phyloP scores from a whole-genome alignment of 2,329 filamentous ascomycete species.

The Ophiocordyceps robertsii region DNA sequence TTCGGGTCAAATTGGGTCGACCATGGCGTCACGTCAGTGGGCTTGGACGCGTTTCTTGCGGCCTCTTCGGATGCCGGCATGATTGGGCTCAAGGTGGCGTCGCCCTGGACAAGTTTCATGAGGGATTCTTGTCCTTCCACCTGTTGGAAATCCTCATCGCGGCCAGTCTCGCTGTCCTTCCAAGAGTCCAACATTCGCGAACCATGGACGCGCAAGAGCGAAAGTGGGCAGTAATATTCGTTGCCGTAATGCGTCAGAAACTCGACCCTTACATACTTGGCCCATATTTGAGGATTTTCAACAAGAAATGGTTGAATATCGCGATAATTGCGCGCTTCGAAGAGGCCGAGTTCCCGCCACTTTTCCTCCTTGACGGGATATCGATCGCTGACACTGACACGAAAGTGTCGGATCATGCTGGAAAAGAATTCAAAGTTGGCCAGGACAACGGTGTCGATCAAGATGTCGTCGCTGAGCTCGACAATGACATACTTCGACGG shows the following conservation, averaged over 20 bases:
- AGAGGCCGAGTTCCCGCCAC: conserved; percentile 80
- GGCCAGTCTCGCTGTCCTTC: conserved; percentile 62
- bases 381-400: conserved; percentile 83
- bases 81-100: background rate
- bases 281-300: conserved; percentile 92
- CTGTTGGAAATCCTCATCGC: conserved; percentile 44
- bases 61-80: background rate
- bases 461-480: conserved; percentile 73
- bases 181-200: conserved; percentile 93
- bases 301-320: conserved; percentile 91
- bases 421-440: conserved; percentile 99
- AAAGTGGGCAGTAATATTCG: conserved; percentile 92
- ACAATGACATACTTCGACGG: conserved; percentile 89
- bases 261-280: conserved; percentile 82
- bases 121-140: conserved; percentile 12
- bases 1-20: background rate
- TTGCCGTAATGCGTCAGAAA: conserved; percentile 90
- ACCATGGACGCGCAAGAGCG: conserved; percentile 80
- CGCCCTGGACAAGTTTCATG: background rate
- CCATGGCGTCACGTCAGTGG: background rate
- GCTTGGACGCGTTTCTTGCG: background rate
- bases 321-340: conserved; percentile 82
- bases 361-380: conserved; percentile 88
- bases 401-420: conserved; percentile 85
- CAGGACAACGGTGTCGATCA: conserved; percentile 91